Percentiles rank a stretch among this genome's conserved stretches.
Evolutionary conservation across 2,329 filamentous ascomycete species (phyloP).

Genomic region (Xylariaceae sp.): DNA sequence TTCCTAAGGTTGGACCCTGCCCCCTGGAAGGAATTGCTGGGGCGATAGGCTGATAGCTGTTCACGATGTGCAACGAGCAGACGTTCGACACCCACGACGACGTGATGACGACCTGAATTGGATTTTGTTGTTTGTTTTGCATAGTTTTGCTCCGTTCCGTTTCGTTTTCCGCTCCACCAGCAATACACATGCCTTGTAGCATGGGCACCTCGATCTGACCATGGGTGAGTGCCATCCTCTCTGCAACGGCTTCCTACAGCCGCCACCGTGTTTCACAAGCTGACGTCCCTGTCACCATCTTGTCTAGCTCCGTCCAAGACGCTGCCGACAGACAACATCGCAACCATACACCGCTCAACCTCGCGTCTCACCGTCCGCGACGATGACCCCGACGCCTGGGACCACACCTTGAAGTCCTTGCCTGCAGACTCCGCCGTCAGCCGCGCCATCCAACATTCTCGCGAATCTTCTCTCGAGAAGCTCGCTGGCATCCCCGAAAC

Average conservation of each 20-base stretch:
- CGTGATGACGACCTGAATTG: too few species aligned
- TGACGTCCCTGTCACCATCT: constrained; percentile 25
- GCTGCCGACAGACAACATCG: constrained; percentile 54
- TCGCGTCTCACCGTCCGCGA: constrained; percentile 49
- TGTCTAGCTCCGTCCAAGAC: constrained; percentile 54
- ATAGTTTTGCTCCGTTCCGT: too few species aligned
- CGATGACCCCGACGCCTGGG: constrained; percentile 45
- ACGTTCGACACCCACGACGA: too few species aligned
- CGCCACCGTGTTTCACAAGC: constrained; percentile 28
- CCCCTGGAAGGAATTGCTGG: too few species aligned
- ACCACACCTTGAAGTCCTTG: constrained; percentile 48
- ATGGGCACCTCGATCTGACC: constrained; percentile 28
- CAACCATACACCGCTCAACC: constrained; percentile 44
- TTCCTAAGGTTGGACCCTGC: too few species aligned
- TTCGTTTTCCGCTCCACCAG: too few species aligned
- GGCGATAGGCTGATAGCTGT: too few species aligned
- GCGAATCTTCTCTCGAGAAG: constrained; percentile 57
- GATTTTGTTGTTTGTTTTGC: too few species aligned
- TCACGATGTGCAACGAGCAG: too few species aligned
- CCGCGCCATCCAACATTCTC: constrained; percentile 48
- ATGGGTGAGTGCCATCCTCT: too few species aligned
- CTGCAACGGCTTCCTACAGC: constrained; percentile 9
- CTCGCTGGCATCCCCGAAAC: constrained; percentile 34
- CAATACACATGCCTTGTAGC: constrained; percentile 15
- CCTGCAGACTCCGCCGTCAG: constrained; percentile 35